phyloP scores from a whole-genome alignment of 306 rosid genomes.

The Pachyrhizus erosus region DNA sequence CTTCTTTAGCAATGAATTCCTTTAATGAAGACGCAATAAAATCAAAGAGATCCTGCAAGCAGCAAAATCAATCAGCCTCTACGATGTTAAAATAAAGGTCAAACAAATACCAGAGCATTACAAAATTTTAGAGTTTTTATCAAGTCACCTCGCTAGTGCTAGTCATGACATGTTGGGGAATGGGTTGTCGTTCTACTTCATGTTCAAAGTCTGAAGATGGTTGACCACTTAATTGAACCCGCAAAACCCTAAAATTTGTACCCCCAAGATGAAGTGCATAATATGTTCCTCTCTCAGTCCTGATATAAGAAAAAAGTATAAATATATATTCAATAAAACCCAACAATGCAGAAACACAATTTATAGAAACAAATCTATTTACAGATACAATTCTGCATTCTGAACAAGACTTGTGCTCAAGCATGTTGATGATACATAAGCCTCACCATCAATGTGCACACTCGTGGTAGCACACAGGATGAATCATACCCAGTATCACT shows the following conservation, averaged over 20 bases:
- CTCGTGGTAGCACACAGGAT: not conserved
- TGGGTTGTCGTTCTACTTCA: conserved; percentile 72
- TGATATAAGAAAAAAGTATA: conserved; percentile 41
- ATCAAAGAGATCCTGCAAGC: conserved; percentile 83
- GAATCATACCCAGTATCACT: conserved; percentile 31
- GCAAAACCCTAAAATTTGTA: conserved; percentile 86
- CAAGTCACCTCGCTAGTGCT: conserved; percentile 76
- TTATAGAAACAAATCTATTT: not conserved
- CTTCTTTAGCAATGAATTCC: conserved; percentile 73
- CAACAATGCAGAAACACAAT: not conserved
- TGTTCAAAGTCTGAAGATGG: conserved; percentile 55
- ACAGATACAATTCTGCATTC: not conserved
- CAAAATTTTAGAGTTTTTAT: conserved; percentile 5
- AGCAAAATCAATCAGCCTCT: conserved; percentile 34
- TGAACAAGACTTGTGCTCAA: not conserved
- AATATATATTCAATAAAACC: not conserved
- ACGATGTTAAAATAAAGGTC: not conserved
- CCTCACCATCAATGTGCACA: not conserved
- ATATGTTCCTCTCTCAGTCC: conserved; percentile 83
- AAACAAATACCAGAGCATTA: conserved; percentile 10
- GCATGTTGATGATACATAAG: not conserved
- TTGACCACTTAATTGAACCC: conserved; percentile 76
- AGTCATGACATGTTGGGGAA: conserved; percentile 75
- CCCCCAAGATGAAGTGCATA: conserved; percentile 95
- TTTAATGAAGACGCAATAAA: conserved; percentile 76